Conservation (phyloP, 805 yeast species). For the Candida maris region DNA sequence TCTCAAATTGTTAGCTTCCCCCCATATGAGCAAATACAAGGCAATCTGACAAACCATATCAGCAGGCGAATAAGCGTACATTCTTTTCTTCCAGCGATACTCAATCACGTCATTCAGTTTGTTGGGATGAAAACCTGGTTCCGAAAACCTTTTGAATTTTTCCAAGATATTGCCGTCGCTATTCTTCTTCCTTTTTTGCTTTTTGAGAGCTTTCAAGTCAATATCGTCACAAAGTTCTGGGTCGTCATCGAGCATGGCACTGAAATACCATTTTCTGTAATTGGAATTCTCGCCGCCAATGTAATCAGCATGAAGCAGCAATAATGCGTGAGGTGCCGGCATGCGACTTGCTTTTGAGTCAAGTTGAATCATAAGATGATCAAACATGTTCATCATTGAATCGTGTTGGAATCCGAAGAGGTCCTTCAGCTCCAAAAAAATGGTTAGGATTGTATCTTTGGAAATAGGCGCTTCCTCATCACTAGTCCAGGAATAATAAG, state of each 20-base stretch:
- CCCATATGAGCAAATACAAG: slow-evolving; percentile 64
- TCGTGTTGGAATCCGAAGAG: slow-evolving; percentile 84
- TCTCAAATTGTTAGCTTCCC: slow-evolving; percentile 67
- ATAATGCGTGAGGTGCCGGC: slow-evolving; percentile 65
- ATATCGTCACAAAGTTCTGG: slow-evolving; percentile 56
- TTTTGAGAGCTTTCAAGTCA: slow-evolving; percentile 56
- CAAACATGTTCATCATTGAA: slow-evolving; percentile 74
- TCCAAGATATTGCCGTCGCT: slow-evolving; percentile 30
- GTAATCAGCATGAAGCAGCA: slow-evolving; percentile 81
- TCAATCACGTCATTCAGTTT: slow-evolving; percentile 67
- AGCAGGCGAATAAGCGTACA: slow-evolving; percentile 49
- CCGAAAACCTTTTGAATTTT: slow-evolving; percentile 12
- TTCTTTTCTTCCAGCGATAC: slow-evolving; percentile 68
- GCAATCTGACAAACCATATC: slow-evolving; percentile 67
- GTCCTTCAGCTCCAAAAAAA: slow-evolving; percentile 55
- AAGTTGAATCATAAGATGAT: slow-evolving; percentile 71
- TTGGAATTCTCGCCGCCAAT: slow-evolving; percentile 89
- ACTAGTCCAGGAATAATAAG: slow-evolving; percentile 56
- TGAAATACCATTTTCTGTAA: slow-evolving; percentile 88
- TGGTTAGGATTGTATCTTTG: slow-evolving; percentile 54
- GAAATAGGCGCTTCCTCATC: slow-evolving; percentile 71
- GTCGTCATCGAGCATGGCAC: slow-evolving; percentile 77
- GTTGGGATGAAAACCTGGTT: slow-evolving; percentile 22
- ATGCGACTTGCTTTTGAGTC: slow-evolving; percentile 86
- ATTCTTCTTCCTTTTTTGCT: slow-evolving; percentile 66